Base-by-base conservation (phyloP, 2,329 filamentous ascomycete species). In the Ophiobolus disseminans region DNA sequence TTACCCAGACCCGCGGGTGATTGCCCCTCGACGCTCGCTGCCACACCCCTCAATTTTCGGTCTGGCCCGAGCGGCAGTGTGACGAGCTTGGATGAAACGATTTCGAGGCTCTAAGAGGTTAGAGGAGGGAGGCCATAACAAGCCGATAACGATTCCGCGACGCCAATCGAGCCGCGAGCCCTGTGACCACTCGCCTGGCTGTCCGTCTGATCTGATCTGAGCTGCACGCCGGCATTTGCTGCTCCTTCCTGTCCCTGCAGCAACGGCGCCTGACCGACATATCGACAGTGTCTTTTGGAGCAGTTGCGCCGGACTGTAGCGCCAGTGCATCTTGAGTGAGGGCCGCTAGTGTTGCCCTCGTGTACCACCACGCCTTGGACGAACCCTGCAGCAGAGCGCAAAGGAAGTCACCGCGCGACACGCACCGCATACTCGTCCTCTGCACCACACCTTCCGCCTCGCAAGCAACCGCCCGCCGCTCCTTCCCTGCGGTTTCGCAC, bases 101-200 rank as follows among this genome's bases (percentile, higher is more conserved):
- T 52, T 51, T 54, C 44, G 48, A 54, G 42, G 45, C 59, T 60
- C 50, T 58, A 45, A 56, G 54, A 53, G 58, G 62, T 54, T 60
- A 62, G 54, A 53, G 51, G 58, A 55, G 49, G 45, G 52, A 41
- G 56, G 44, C 47, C 43, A 57, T 49, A 50, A 40, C 47, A 59
- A 57, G 53, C 53, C 54, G 54, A 60, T 55, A 60, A 39, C 55
- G 55, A 58, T 62, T 60, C 32, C 41, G 41, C 41, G 34, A 44
- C 41, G 41, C 41, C 41, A 44, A 43, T 43, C 40, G 31, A 43
- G 11, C 21, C 5, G 13, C 7, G 21, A 32, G 50, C 56, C 61
- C 53, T 63, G 61, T 65, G 63, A 66, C 63, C 53, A 56, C 54
- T 57, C 53, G n/a, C n/a, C n/a, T n/a, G n/a, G 48, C 56, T 45